phyloP scores from a whole-genome alignment of 2,329 filamentous ascomycete species.

The Diaporthe helianthi region DNA sequence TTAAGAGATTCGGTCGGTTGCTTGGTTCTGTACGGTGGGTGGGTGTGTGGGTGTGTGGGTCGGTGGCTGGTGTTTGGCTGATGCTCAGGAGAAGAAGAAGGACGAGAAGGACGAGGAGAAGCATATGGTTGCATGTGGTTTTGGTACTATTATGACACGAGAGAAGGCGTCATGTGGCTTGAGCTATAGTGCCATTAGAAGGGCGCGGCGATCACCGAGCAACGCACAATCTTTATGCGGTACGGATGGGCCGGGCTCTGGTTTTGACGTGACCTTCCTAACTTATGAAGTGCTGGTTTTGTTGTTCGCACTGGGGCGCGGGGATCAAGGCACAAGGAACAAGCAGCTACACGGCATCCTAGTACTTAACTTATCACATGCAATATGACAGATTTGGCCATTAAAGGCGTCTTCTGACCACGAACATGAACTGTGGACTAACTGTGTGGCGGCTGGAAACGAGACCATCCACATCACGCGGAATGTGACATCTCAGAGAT shows the following conservation, averaged over 20 bases:
- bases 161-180: constrained; percentile 5
- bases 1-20: neutral
- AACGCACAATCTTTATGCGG: constrained; percentile 9
- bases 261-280: neutral
- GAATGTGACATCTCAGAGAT: constrained; percentile 16
- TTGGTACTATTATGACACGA: neutral
- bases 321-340: neutral
- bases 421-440: neutral
- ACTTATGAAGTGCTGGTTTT: no score
- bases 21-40: neutral
- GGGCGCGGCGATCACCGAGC: constrained; percentile 17
- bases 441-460: neutral
- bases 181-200: neutral
- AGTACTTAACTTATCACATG: neutral
- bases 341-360: neutral
- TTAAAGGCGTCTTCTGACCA: neutral
- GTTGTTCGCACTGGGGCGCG: constrained; percentile 2
- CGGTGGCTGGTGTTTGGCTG: neutral
- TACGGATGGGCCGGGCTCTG: constrained; percentile 1
- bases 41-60: neutral
- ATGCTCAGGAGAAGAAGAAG: neutral
- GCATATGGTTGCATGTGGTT: neutral
- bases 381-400: neutral
- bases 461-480: neutral
- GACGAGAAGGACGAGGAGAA: neutral